These are phyloP conservation scores for Kwoniella bestiolae DNA, from an alignment of 768 basidiomycete species.

Conservation along the genomic window DNA sequence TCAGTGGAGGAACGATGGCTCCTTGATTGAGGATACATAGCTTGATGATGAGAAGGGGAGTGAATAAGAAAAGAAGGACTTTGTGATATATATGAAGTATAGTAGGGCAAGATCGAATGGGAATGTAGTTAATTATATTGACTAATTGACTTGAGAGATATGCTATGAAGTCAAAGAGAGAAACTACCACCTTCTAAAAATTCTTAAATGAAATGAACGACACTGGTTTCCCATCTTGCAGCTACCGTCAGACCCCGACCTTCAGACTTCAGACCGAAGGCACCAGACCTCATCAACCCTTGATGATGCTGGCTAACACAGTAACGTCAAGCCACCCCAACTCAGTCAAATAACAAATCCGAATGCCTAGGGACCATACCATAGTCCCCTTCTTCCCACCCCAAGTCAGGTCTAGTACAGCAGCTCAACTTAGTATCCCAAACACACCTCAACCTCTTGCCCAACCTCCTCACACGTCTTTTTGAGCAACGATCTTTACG, in stretches of 20 bases:
- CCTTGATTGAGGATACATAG: not conserved
- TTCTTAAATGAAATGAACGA: no score
- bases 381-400: not conserved
- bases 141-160: not conserved
- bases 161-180: no score
- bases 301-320: no score
- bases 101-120: no score
- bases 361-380: not conserved
- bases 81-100: no score
- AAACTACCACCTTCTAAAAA: no score
- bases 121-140: not conserved
- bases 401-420: not conserved
- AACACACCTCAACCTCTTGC: not conserved
- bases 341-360: not conserved
- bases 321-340: not conserved
- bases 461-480: not conserved
- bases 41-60: not conserved
- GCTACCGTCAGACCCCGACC: no score
- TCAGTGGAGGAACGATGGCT: conserved; percentile 11
- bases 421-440: not conserved
- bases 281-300: no score
- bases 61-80: not conserved
- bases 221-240: no score
- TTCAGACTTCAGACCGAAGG: no score
- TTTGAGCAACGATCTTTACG: not conserved